Evolutionary conservation across 2,329 filamentous ascomycete genomes (phyloP), one percentile per base, ranked within the genome.

Genomic region (Pseudogymnoascus sp.): DNA sequence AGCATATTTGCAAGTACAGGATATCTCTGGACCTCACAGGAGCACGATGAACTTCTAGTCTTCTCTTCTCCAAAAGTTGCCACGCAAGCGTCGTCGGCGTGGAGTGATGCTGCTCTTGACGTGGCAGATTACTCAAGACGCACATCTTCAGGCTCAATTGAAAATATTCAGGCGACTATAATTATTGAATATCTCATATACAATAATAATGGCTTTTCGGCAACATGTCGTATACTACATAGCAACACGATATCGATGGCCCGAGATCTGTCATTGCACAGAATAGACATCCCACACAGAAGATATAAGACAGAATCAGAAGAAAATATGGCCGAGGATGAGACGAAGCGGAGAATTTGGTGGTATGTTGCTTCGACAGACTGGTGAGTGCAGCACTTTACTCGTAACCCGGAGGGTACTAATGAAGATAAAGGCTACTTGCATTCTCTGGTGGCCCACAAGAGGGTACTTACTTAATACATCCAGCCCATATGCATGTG

Each of bases 331-430:
- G 63, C 73, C 5, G 65, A 67, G n/a, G 65, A 71, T 6, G 76
- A 77, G 58, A 70, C 73, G 2, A 70, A 71, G 27, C 64, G 76
- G 33, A 71, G 75, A n/a, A 65, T 75, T 2, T 77, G 74, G 75
- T 77, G 75, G 75, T 75, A 77, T 66, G 62, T 77, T 6, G 70
- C 68, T 21, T 66, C 70, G 8, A 71, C 70, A 37, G 75, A 77
- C 60, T 77, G 74, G 74, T 73, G 66, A 58, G 67, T 59, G 5
- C 12, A 39, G 18, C 13, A 36, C 12, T 15, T 6, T 61, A 60
- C 61, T 40, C 42, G 60, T 27, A 62, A 61, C 39, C 40, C 59
- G 5, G 55, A 48, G 29, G 48, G 60, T 15, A 62, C 68, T 61
- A 59, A 71, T 58, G 63, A 65, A 33, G 40, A 52, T 1, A 18